Percentiles rank a stretch among this genome's conserved stretches.
phyloP scores from a whole-genome alignment of 306 rosid species.

The Dryas drummondii region DNA sequence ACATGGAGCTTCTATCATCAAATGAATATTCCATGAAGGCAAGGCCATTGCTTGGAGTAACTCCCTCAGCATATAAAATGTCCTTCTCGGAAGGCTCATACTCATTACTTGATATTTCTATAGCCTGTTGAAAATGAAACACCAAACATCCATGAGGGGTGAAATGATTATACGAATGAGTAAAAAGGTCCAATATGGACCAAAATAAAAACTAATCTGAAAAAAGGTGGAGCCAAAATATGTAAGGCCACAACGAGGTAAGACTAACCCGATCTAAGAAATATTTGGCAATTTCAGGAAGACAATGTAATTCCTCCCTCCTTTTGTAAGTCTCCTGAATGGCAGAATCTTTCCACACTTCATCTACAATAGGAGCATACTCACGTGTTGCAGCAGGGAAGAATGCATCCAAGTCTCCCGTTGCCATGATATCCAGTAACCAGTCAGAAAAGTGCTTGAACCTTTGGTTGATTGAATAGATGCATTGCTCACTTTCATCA shows the following conservation, averaged over 20 bases:
- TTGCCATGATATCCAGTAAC: slow-evolving; percentile 86
- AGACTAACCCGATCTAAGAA: slow-evolving; percentile 77
- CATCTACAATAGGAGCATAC: slow-evolving; percentile 88
- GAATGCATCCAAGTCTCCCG: slow-evolving; percentile 86
- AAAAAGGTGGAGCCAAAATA: not conserved
- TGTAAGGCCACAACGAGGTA: not conserved
- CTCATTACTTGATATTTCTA: slow-evolving; percentile 89
- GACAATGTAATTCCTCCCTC: slow-evolving; percentile 75
- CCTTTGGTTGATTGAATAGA: slow-evolving; percentile 73
- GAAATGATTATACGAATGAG: too few species aligned
- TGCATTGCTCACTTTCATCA: slow-evolving; percentile 53
- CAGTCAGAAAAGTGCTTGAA: slow-evolving; percentile 89
- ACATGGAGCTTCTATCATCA: slow-evolving; percentile 83
- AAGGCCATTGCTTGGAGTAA: slow-evolving; percentile 86
- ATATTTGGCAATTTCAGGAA: slow-evolving; percentile 85
- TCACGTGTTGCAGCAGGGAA: slow-evolving; percentile 97
- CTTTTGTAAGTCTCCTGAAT: slow-evolving; percentile 86
- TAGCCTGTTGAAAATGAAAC: slow-evolving; percentile 54
- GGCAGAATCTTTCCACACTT: slow-evolving; percentile 82
- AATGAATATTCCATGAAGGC: slow-evolving; percentile 80
- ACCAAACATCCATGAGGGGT: slow-evolving; percentile 4
- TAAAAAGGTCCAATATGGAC: too few species aligned
- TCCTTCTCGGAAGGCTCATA: slow-evolving; percentile 87
- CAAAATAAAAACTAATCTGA: too few species aligned
- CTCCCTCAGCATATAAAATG: slow-evolving; percentile 80